Conservation (phyloP, 208 protist genomes). For the Trichomonas tenax region DNA sequence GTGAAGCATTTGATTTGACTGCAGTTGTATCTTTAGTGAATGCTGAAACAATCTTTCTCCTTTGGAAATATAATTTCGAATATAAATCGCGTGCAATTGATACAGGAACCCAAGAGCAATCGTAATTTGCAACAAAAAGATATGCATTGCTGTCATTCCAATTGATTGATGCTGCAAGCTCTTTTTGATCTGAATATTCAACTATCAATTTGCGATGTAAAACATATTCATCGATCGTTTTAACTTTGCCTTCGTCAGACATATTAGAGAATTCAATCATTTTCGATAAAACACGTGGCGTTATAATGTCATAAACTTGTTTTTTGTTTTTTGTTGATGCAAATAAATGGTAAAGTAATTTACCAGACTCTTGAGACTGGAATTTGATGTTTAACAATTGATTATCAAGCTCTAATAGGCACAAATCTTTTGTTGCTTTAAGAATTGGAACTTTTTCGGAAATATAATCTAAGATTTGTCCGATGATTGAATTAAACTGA, state of each 20-base stretch:
- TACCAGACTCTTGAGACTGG: neutral
- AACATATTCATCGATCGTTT: neutral
- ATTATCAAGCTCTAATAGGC: neutral
- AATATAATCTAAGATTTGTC: neutral
- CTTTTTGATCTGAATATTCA: neutral
- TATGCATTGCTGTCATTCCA: neutral
- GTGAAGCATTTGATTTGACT: neutral
- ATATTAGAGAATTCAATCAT: neutral
- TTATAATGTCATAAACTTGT: neutral
- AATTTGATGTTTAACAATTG: neutral
- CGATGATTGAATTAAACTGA: neutral
- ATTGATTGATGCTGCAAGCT: neutral
- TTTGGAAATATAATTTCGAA: neutral
- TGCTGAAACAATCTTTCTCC: neutral
- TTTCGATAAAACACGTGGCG: neutral
- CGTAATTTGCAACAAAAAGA: neutral
- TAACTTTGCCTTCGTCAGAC: neutral
- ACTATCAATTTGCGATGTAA: neutral
- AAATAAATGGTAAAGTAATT: neutral
- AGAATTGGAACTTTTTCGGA: neutral
- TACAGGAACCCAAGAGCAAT: neutral
- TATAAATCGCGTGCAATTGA: neutral
- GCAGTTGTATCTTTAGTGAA: neutral
- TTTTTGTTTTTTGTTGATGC: too few relatives aligned
- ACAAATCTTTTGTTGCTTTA: neutral